phyloP scores from a whole-genome alignment of 352 stramenopile species.

The Peronosclerospora sorghi region DNA sequence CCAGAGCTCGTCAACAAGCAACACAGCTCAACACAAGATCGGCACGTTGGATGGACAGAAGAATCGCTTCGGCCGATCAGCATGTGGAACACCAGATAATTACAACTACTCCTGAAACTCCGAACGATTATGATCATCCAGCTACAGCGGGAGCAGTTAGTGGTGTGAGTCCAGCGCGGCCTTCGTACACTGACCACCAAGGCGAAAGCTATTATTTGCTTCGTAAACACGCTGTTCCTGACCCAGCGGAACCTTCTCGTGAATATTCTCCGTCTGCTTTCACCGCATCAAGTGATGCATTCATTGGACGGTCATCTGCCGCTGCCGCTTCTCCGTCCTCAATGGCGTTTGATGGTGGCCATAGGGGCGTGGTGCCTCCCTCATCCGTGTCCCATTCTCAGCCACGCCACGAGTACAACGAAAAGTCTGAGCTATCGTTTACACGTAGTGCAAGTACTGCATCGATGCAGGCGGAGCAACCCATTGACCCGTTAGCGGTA shows the following conservation, averaged over 20 bases:
- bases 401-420: slow-evolving; percentile 4
- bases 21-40: slow-evolving; percentile 3
- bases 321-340: not conserved
- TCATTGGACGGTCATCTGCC: slow-evolving; percentile 14
- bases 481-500: slow-evolving; percentile 2
- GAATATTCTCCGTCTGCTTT: slow-evolving; percentile 9
- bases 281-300: slow-evolving; percentile 14
- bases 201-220: slow-evolving; percentile 2
- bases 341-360: slow-evolving; percentile 3
- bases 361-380: slow-evolving; percentile 3
- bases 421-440: slow-evolving; percentile 18
- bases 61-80: slow-evolving; percentile 6
- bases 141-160: slow-evolving; percentile 7
- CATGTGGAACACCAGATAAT: slow-evolving; percentile 5
- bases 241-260: not conserved
- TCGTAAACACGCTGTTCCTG: slow-evolving; percentile 1
- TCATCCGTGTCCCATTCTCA: slow-evolving; percentile 4
- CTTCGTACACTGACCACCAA: slow-evolving; percentile 5
- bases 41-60: slow-evolving; percentile 7
- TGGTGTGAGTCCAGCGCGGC: slow-evolving; percentile 6
- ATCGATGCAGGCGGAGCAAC: slow-evolving; percentile 26
- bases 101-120: slow-evolving; percentile 10
- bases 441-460: slow-evolving; percentile 24
- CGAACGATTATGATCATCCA: slow-evolving; percentile 11
- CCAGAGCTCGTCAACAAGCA: slow-evolving; percentile 13